Evolutionary conservation across 495 filamentous ascomycete genomes (phyloP).

Genomic region (Amphirosellinia nigrospora): DNA sequence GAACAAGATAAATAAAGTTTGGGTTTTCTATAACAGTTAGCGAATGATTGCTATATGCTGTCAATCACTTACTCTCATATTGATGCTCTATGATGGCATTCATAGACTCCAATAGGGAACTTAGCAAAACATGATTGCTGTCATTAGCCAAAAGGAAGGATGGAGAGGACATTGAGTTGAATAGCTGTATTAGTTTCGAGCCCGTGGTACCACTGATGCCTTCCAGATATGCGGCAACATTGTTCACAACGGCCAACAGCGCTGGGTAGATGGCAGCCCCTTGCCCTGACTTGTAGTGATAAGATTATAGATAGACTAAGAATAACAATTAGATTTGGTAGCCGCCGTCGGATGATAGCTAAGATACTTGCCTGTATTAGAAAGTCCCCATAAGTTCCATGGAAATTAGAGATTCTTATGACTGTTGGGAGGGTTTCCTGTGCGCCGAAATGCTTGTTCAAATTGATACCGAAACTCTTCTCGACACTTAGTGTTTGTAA

Average conservation of each 20-base stretch:
- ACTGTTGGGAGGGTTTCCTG: conserved; percentile 85
- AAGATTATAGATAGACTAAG: conserved; percentile 86
- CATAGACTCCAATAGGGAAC: conserved; percentile 85
- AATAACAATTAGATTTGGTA: conserved; percentile 12
- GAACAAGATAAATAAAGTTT: conserved; percentile 79
- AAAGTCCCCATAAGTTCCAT: conserved; percentile 92
- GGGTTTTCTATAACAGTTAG: conserved; percentile 70
- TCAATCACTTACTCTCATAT: conserved; percentile 67
- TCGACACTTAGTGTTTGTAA: conserved; percentile 95
- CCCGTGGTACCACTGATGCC: conserved; percentile 75
- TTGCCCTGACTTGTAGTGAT: conserved; percentile 93
- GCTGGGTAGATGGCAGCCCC: conserved; percentile 89
- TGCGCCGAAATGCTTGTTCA: conserved; percentile 87
- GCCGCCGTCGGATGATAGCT: background rate
- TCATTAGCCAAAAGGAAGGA: conserved; percentile 96
- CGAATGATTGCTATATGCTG: background rate
- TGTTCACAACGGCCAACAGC: conserved; percentile 89
- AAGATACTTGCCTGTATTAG: conserved; percentile 77
- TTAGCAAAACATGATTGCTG: conserved; percentile 81
- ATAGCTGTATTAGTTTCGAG: conserved; percentile 85
- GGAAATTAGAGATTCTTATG: conserved; percentile 82
- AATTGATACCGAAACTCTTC: conserved; percentile 84
- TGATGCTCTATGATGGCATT: conserved; percentile 94
- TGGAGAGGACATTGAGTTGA: conserved; percentile 92
- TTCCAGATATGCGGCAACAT: conserved; percentile 84